Conservation (phyloP, 2,329 filamentous ascomycete genomes). For the Zymoseptoria crescenta region DNA sequence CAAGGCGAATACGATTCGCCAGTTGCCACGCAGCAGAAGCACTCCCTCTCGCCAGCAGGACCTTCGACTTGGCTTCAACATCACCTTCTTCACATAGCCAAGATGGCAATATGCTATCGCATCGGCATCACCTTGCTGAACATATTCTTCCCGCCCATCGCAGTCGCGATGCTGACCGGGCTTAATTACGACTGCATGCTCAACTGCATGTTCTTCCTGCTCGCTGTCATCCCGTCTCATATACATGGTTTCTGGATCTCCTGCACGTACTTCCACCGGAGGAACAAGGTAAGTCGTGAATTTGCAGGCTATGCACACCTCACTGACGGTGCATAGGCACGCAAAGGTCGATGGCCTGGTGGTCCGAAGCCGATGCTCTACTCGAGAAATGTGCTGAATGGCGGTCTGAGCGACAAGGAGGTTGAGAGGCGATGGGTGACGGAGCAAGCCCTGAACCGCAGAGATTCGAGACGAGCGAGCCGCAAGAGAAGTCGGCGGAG, state of each 20-base stretch:
- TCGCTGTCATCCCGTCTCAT: constrained; percentile 35
- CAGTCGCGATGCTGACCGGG: constrained; percentile 32
- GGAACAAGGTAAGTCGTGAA: constrained; percentile 24
- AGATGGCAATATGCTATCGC: constrained; percentile 20
- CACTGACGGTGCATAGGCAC: constrained; percentile 20
- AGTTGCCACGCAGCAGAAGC: neutral
- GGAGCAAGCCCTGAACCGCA: constrained; percentile 7
- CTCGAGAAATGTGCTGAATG: constrained; percentile 32
- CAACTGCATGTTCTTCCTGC: constrained; percentile 34
- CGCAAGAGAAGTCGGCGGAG: neutral
- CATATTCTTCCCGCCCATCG: constrained; percentile 35
- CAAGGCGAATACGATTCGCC: neutral
- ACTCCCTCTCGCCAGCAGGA: neutral
- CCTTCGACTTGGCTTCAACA: neutral
- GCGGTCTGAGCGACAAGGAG: constrained; percentile 29
- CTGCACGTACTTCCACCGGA: constrained; percentile 34
- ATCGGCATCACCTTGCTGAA: constrained; percentile 32
- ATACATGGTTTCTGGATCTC: constrained; percentile 37
- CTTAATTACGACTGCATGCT: constrained; percentile 30
- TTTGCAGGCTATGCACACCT: neutral
- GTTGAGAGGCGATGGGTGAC: constrained; percentile 25
- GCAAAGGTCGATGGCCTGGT: constrained; percentile 33
- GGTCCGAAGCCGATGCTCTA: constrained; percentile 29
- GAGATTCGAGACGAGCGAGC: neutral
- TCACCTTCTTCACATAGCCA: neutral